These are phyloP conservation scores for Fusarium papillatum DNA, from an alignment of 2,329 filamentous ascomycete species.

Conservation along the genomic window DNA sequence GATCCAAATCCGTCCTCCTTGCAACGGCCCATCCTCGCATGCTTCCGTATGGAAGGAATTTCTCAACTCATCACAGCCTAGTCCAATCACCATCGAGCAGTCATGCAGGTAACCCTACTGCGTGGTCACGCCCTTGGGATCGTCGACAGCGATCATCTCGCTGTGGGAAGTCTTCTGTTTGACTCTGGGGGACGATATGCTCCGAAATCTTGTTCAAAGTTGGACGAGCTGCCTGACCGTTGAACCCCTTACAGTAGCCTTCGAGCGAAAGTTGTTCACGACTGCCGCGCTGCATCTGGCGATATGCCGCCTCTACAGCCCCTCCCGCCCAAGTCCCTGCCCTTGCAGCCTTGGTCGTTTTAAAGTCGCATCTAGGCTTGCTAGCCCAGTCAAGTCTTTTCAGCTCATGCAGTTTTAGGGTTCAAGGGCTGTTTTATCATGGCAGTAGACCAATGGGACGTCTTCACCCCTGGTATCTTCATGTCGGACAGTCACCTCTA, in stretches of 20 bases:
- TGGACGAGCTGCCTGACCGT: neutral
- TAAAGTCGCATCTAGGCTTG: slow-evolving; percentile 28
- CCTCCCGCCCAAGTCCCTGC: neutral
- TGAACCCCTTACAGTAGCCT: neutral
- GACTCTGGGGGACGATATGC: neutral
- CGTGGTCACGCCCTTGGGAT: neutral
- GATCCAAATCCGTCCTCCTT: slow-evolving; percentile 5
- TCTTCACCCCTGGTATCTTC: slow-evolving; percentile 24
- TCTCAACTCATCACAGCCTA: neutral
- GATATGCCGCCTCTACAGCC: neutral
- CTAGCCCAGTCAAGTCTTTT: slow-evolving; percentile 21
- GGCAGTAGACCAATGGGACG: slow-evolving; percentile 23
- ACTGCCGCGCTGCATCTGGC: neutral
- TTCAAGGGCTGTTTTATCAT: slow-evolving; percentile 12
- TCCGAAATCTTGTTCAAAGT: neutral
- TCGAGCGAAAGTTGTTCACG: neutral
- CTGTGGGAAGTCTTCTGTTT: neutral
- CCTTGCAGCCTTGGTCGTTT: slow-evolving; percentile 33
- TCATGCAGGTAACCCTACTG: neutral
- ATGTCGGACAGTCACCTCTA: slow-evolving; percentile 13
- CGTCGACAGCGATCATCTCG: neutral
- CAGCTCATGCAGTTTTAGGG: slow-evolving; percentile 35
- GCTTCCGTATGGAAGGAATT: neutral
- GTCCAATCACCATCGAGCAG: neutral
- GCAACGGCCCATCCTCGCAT: slow-evolving; percentile 2